Conservation (phyloP, 306 rosid species). For the Sphenostylis stenocarpa region DNA sequence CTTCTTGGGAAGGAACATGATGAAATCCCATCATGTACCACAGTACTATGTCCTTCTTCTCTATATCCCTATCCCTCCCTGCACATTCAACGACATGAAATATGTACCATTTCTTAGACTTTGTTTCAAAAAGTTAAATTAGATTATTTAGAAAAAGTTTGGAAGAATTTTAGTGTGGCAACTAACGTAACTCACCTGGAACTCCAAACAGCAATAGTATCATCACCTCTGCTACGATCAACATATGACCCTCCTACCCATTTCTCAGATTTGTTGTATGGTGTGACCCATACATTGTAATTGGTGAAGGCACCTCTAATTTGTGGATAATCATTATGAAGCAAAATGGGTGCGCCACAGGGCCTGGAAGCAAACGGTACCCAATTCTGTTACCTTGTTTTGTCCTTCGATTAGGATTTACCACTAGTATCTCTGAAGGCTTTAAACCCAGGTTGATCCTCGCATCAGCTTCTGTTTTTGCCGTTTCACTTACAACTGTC, state of each 20-base stretch:
- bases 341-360: slow-evolving; percentile 36
- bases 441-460: slow-evolving; percentile 39
- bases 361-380: slow-evolving; percentile 44
- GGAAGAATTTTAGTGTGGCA: background rate
- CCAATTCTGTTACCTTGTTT: slow-evolving; percentile 47
- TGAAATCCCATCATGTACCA: slow-evolving; percentile 64
- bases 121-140: background rate
- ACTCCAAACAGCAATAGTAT: slow-evolving; percentile 51
- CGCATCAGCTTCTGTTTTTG: slow-evolving; percentile 50
- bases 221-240: slow-evolving; percentile 55
- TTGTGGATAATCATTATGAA: slow-evolving; percentile 57
- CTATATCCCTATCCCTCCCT: slow-evolving; percentile 48
- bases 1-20: slow-evolving; percentile 68
- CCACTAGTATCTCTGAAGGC: slow-evolving; percentile 40
- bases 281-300: slow-evolving; percentile 51
- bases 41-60: slow-evolving; percentile 49
- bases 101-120: background rate
- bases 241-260: slow-evolving; percentile 48
- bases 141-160: background rate
- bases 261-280: slow-evolving; percentile 61
- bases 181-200: slow-evolving; percentile 16
- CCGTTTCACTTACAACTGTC: slow-evolving; percentile 35
- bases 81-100: slow-evolving; percentile 6
- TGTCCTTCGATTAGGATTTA: slow-evolving; percentile 49
- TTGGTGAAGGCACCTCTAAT: slow-evolving; percentile 56